A percentile compares a stretch with the other conserved stretches of the same genome.
phyloP scores from a whole-genome alignment of 345 rosid genomes.

The Eucalyptus camaldulensis region DNA sequence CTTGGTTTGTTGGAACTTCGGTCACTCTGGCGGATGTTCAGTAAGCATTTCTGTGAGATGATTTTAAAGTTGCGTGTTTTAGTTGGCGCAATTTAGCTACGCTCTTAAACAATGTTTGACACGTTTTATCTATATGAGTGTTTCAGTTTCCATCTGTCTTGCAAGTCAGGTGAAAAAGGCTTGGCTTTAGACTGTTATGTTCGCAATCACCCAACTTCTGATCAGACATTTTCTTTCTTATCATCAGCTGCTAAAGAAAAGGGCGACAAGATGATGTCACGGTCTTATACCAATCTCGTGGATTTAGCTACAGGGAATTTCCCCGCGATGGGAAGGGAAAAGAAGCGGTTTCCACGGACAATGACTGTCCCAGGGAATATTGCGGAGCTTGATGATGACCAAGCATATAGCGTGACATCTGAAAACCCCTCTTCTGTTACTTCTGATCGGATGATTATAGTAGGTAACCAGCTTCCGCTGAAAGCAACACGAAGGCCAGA shows the following conservation, averaged over 20 bases:
- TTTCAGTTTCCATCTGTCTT: not conserved
- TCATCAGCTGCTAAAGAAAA: not conserved
- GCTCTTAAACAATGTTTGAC: not conserved
- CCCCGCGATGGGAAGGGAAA: constrained; percentile 24
- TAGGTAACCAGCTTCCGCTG: constrained; percentile 25
- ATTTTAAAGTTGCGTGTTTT: not conserved
- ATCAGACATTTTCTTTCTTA: not conserved
- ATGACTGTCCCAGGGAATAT: constrained; percentile 33
- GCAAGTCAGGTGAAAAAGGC: not conserved
- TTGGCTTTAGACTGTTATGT: not conserved
- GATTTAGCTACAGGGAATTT: constrained; percentile 48
- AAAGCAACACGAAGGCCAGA: constrained; percentile 11
- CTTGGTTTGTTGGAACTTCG: not conserved
- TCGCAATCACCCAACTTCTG: not conserved
- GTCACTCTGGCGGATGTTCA: not conserved
- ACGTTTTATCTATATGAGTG: not conserved
- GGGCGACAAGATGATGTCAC: constrained; percentile 28
- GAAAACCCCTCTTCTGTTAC: constrained; percentile 23
- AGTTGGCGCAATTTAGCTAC: not conserved
- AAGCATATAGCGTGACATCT: constrained; percentile 18
- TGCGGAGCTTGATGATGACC: constrained; percentile 31
- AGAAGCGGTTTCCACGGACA: constrained; percentile 23
- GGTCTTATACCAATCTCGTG: constrained; percentile 40
- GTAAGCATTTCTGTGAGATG: not conserved
- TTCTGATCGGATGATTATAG: constrained; percentile 16